Evolutionary conservation across 2,329 filamentous ascomycete genomes (phyloP), one percentile per base, ranked within the genome.

Genomic region (Zymoseptoria passerinii): DNA sequence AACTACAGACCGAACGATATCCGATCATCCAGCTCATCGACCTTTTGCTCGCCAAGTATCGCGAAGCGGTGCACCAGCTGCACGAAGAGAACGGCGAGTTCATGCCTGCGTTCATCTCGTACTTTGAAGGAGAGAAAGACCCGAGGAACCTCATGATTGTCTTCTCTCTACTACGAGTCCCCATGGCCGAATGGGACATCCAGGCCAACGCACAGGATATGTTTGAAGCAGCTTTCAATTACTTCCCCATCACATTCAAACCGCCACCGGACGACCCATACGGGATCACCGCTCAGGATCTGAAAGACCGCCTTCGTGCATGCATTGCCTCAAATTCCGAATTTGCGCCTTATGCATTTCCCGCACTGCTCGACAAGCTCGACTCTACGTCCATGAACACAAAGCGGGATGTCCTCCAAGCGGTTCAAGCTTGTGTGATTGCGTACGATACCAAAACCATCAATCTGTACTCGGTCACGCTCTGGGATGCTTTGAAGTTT

Each of bases 241-340:
- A 88, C 70, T 88, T 88, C 67, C 85, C 85, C 0, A 87, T 88
- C 64, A 87, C 85, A 0, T 88, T 88, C 72, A 80, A 83, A 66
- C 84, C 85, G 9, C 85, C 85, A 1, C 85, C 84, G 9, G 84
- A 87, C 63, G 85, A 88, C 66, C 84, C 84, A 1, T 88, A 87
- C 61, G 83, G 83, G 1, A 87, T 88, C 61, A 87, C 85, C 1
- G 83, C 85, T 1, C 84, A 87, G 65, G 82, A 88, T 65, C 71
- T 88, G 58, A 88, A 88, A 66, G 78, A 81, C 54, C 78, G 85
- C 28, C 70, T 88, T 13, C 78, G 83, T 61, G 81, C 83, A 50
- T 88, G 85, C 68, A 83, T 88, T 59, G 77, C 84, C 6, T 81
- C 84, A 6, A 85, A 81, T 0, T 75, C 78, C 3, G 77, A 80